Evolutionary conservation across 2,329 filamentous ascomycete species (phyloP), one percentile per base, ranked within the genome.

Genomic region (Didymella sp.): DNA sequence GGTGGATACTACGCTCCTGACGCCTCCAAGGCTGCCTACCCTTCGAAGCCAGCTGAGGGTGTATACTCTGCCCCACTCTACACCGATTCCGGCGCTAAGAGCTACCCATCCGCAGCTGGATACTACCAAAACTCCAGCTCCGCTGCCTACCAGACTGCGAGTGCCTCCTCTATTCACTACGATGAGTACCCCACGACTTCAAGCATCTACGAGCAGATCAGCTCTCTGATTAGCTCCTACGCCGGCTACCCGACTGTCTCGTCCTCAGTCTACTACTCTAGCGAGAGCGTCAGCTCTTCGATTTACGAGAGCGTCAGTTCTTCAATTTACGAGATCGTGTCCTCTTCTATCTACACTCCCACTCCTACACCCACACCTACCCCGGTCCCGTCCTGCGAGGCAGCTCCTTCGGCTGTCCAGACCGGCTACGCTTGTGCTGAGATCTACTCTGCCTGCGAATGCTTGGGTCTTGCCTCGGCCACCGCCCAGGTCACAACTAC

Each of bases 381-480:
- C 3, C 59, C 51, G 0, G 52, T 41, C 11, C 51, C 51, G 1
- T 59, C 56, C 12, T 61, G 56, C 31, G 53, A 58, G 7, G 52
- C 59, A 4, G 56, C 59, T 17, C 59, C 56, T n/a, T 33, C 52
- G 2, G 59, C 52, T 21, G 28, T 61, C 8, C 51, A 53, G 43
- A 53, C 44, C 1, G 51, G 51, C 13, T 57, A 51, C 38, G 49
- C 22, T 15, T 59, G 56, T 30, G 52, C 57, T 25, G 40, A 44
- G 11, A 24, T 61, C 38, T 45, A 42, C 21, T 21, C 49, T 25
- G 59, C 59, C 25, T 61, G 59, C 33, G 46, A 48, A 37, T 61
- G 56, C 52, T 42, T 61, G 30, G 52, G 56, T 12, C 42, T 61
- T 24, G 33, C 56, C 21, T 58, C 58, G 6, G 59, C 59, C 19